Evolutionary conservation across 148 eudicot species (phyloP), one percentile per base, ranked within the genome.

Genomic region (Rhododendron griersonianum): DNA sequence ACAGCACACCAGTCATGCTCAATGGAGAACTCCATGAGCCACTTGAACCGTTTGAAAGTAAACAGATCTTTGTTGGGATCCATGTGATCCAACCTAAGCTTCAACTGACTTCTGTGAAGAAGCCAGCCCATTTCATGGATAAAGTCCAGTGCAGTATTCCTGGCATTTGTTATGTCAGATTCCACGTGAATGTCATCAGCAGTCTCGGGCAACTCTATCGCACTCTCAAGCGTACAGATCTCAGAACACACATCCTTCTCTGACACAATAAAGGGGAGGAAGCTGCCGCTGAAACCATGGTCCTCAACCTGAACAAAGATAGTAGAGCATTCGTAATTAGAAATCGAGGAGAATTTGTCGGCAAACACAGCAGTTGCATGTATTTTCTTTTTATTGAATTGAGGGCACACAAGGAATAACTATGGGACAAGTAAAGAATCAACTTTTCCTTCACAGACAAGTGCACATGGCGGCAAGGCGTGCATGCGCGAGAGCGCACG

Each of bases 41-140:
- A 93, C 88, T 90, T 93, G 53, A 94, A 84, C 83, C 99, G 92
- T 78, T 86, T 90, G 85, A 97, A 93, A 81, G 98, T 87, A 84
- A 95, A 95, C 10, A 86, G 90, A 83, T 90, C 93, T 86, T 81
- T 33, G 51, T 88, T 85, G 44, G 88, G 84, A 82, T 88, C 87
- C 48, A 45, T 75, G 45, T 86, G 85, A 37, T 86, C 90, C 67
- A 86, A 87, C 87, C 92, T 91, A 21, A 83, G 14, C 83, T 81
- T 93, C 87, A 86, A 53, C 39, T 84, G 86, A 69, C 84, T 91
- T 89, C 91, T 91, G 80, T 95, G 98, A 84, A 97, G 96, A 89
- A 97, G 95, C 99, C 99, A 97, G 47, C 99, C 99, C 91, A 97
- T 91, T 91, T 97, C 99, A 85, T 97, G 93, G 77, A 97, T 79